These are phyloP conservation scores for Poteriospumella lacustris DNA, from an alignment of 108 stramenopile species.

Conservation along the genomic window DNA sequence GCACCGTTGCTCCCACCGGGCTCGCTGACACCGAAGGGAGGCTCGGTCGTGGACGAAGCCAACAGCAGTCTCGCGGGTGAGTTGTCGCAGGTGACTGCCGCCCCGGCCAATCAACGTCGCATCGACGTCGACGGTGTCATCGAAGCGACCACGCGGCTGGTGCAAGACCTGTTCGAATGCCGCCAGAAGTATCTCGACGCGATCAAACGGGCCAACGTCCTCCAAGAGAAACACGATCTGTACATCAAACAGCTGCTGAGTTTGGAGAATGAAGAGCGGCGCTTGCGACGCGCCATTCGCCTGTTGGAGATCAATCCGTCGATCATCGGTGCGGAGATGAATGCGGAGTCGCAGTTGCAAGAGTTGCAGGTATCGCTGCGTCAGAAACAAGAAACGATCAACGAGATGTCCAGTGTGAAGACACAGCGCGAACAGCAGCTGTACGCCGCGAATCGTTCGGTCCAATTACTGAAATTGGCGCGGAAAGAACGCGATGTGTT, in stretches of 20 bases:
- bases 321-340: constrained; percentile 1
- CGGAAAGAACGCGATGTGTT: constrained; percentile 14
- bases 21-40: too few species aligned
- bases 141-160: neutral
- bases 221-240: neutral
- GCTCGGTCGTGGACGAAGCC: too few species aligned
- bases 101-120: too few species aligned
- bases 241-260: neutral
- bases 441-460: neutral
- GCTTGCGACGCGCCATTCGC: constrained; percentile 17
- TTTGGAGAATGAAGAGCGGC: constrained; percentile 24
- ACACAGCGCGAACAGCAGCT: neutral
- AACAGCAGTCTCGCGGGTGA: too few species aligned
- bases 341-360: neutral
- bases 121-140: neutral
- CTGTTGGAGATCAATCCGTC: neutral
- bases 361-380: neutral
- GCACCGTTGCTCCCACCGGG: too few species aligned
- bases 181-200: neutral
- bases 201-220: neutral
- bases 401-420: neutral
- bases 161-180: constrained; percentile 12
- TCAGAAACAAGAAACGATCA: neutral
- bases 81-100: too few species aligned
- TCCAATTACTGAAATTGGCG: constrained; percentile 3